Base-by-base conservation (phyloP, 352 stramenopile species). In the Globisporangium viniferum region DNA sequence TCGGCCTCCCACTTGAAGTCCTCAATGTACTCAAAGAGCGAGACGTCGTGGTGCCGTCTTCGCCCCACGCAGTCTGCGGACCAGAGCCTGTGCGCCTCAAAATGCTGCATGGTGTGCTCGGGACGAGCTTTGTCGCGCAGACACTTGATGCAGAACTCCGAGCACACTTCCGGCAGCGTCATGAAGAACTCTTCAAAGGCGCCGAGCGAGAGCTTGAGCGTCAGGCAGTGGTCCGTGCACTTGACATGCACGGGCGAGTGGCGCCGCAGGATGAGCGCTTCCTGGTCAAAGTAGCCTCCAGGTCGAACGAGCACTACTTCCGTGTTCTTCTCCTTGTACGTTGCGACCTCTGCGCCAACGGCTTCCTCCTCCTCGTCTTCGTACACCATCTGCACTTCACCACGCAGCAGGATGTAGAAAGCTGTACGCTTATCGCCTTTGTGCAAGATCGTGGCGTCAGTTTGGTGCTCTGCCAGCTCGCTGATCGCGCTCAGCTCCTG, bases 51-150 rank as follows among this genome's bases (percentile, higher is more conserved):
- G 69, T 88, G 72, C 5, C 73, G 67, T 27, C 76, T 59, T 7
- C 82, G 71, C 14, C 59, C 72, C 8, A 90, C 74, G 22, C 82
- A 87, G 66, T 88, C 82, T 7, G 81, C 81, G 15, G 75, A 72
- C 84, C 84, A 92, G 1, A 92, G 59, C 29, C 81, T 73, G 64
- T 84, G 78, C 1, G 75, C 74, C 20, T 88, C 81, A 56, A 90
- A 92, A 54, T 92, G 84, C 62, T 90, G 77, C 72, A 92, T 88
- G 15, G 91, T 64, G 46, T 90, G 81, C 70, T 90, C 84, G 3
- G 74, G 73, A 0, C 67, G 69, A 2, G 64, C 70, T 36, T 76
- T 77, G 6, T 86, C 73, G 3, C 82, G 84, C 8, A 92, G 67
- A 61, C 80, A 89, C 41, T 85, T 83, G 72, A 92, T 83, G 58